Percentiles rank a stretch among this genome's conserved stretches.
These are phyloP conservation scores for Fusarium pseudograminearum DNA, from an alignment of 2,329 filamentous ascomycete species.

Conservation along the genomic window DNA sequence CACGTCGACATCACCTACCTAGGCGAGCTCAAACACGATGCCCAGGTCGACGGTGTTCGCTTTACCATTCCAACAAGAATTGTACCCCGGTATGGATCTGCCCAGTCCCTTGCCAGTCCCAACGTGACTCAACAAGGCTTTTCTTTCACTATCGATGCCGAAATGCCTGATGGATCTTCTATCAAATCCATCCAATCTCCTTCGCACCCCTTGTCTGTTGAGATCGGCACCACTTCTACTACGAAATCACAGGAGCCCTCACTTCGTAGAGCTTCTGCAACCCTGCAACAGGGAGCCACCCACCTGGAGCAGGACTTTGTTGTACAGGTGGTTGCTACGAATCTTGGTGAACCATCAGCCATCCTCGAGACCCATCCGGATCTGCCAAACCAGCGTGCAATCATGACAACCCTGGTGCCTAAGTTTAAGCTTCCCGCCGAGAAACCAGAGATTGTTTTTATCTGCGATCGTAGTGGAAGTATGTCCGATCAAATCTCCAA, in stretches of 20 bases:
- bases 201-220: conserved; percentile 74
- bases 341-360: conserved; percentile 70
- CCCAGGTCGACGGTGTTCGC: conserved; percentile 73
- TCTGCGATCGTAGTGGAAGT: conserved; percentile 78
- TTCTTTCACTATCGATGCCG: conserved; percentile 52
- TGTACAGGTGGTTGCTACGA: conserved; percentile 71
- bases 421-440: conserved; percentile 71
- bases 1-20: conserved; percentile 74
- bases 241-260: conserved; percentile 60
- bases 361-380: conserved; percentile 74
- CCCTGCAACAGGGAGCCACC: conserved; percentile 63
- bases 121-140: conserved; percentile 35
- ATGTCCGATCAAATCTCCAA: conserved; percentile 68
- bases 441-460: conserved; percentile 74
- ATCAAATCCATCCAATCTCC: conserved; percentile 75
- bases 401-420: conserved; percentile 79
- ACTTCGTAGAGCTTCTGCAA: conserved; percentile 71
- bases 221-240: conserved; percentile 66
- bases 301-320: conserved; percentile 75
- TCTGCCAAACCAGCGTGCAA: conserved; percentile 69
- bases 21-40: conserved; percentile 78
- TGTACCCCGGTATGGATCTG: conserved; percentile 72
- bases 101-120: conserved; percentile 9
- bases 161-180: conserved; percentile 64
- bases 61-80: conserved; percentile 77